Base-by-base conservation (phyloP, 2,329 filamentous ascomycete genomes). In the Byssochlamys sp. region DNA sequence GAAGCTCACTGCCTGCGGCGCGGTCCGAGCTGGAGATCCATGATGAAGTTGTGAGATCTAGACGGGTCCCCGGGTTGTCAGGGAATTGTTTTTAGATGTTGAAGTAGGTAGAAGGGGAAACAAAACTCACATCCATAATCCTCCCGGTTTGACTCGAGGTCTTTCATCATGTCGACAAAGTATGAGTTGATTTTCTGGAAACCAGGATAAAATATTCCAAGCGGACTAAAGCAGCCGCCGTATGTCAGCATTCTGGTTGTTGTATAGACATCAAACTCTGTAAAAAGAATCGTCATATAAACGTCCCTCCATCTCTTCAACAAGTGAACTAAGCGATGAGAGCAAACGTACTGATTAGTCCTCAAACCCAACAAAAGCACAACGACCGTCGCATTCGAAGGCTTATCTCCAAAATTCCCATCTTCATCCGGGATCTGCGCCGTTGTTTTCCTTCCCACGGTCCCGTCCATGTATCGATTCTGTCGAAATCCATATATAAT, bases 151-250 rank as follows among this genome's bases (percentile, higher is more conserved):
- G 63, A 56, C 2, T 74, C 61, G 4, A 76, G 67, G 0, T 72
- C 68, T 0, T 55, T 53, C 28, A 71, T 62, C 73, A 82, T 77
- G 7, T 55, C 59, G 0, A 50, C 11, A 62, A 82, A 80, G 60
- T 69, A 69, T 0, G 63, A 60, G 51, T 65, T 70, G 0, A 80
- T 63, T 19, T 78, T 69, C 26, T 67, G 67, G 57, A 70, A 74
- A 53, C 77, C 75, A 0, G 81, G 80, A 2, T 73, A 69, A 24
- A 82, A 65, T 7, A 76, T 50, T 2, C 81, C 80, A 0, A 82
- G 71, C 0, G 81, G 80, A 3, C 58, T 60, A 25, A 10, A 14
- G 4, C 11, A 14, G 4, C 11, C 11, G 24, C 25, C 27, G 11
- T 45, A 12, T 29, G 52, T 51, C 4, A 26, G 2, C 26, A 52